Evolutionary conservation across 2,329 filamentous ascomycete species (phyloP).

Genomic region (Fusarium decemcellulare): DNA sequence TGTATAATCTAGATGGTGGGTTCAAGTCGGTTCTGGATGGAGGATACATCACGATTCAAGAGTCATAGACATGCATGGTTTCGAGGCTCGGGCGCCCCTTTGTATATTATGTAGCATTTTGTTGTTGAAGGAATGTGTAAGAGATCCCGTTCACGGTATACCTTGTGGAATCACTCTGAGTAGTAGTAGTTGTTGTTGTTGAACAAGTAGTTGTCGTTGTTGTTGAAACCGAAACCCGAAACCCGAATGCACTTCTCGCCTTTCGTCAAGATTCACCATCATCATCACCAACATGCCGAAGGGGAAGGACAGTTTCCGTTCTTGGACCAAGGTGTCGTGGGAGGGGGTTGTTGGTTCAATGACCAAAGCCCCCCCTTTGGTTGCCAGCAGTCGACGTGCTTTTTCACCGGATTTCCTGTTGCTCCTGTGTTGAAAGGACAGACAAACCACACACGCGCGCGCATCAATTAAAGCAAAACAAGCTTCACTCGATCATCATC

Average conservation of each 20-base stretch:
- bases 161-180: conserved; percentile 10
- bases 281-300: conserved; percentile 18
- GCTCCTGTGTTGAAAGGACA: conserved; percentile 13
- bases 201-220: neutral
- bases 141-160: conserved; percentile 20
- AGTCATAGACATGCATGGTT: conserved; percentile 15
- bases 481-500: conserved; percentile 27
- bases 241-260: conserved; percentile 24
- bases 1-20: conserved; percentile 4
- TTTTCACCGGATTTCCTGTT: conserved; percentile 14
- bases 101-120: conserved; percentile 22
- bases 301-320: neutral
- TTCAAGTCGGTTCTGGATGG: neutral
- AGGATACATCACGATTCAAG: conserved; percentile 17
- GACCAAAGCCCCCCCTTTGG: neutral
- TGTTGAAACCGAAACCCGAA: conserved; percentile 30
- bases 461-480: conserved; percentile 8
- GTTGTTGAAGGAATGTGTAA: conserved; percentile 39
- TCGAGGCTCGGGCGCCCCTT: conserved; percentile 4
- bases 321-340: conserved; percentile 1
- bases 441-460: conserved; percentile 10
- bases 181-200: neutral
- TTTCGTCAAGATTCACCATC: conserved; percentile 30
- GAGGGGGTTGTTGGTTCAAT: neutral
- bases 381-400: conserved; percentile 7